Evolutionary conservation across 2,329 filamentous ascomycete species (phyloP), one percentile per base, ranked within the genome.

Genomic region (Cladosporium sp.): DNA sequence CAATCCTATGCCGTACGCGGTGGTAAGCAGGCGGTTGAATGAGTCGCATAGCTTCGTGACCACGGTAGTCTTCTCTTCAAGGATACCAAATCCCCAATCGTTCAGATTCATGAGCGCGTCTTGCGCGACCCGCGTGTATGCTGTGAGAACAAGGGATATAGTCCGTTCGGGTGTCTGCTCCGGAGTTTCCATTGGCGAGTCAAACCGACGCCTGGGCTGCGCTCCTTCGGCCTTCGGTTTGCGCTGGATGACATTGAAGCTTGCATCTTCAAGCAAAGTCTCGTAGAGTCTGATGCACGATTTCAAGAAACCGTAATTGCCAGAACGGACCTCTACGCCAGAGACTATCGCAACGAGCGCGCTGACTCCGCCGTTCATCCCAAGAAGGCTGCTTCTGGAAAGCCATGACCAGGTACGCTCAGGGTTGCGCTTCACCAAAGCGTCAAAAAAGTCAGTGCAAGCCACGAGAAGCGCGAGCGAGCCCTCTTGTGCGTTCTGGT

Each of bases 331-430:
- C 64, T 98, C 93, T 3, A 90, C 81, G 19, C 83, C 85, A n/a
- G 87, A 87, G 2, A 95, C 81, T 48, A 97, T 84, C 46, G 83
- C 83, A 37, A 85, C 82, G 56, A 98, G 78, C 56, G 86, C 84
- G 9, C 89, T 88, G 11, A 84, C 84, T 57, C 84, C 85, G 9
- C 87, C 84, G 59, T 89, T 85, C 5, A 84, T 81, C 60, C 87
- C 86, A 43, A 98, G 76, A 14, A 98, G 74, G 57, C 85, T 83
- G 67, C 89, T 95, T 53, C 89, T 83, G 3, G 85, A 83, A 62
- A 98, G 79, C 66, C 92, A 88, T 3, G 92, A 90, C 91, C 93
- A 97, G 5, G 95, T 84, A 55, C 91, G 80, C 53, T 86, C 87
- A 0, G 93, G 92, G 48, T 86, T 82, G n/a, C 86, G 61, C 9